Percentiles rank a stretch among this genome's conserved stretches.
These are phyloP conservation scores for Phytophthora macrochlamydospora DNA, from an alignment of 352 stramenopile genomes.

Conservation along the genomic window DNA sequence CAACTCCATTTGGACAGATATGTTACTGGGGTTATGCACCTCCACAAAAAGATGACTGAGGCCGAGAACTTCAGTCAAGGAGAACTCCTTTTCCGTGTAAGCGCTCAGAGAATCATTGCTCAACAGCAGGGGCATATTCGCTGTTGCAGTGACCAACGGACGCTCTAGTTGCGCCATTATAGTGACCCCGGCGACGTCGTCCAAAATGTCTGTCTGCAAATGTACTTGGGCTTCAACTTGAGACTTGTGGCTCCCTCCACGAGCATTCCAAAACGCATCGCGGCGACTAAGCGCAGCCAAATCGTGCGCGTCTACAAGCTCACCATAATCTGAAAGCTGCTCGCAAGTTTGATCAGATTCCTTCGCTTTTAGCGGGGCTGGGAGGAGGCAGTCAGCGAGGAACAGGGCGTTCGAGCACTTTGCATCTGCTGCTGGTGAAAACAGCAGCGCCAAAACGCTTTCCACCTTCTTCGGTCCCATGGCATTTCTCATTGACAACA, in stretches of 20 bases:
- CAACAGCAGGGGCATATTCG: not conserved
- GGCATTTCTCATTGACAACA: slow-evolving; percentile 25
- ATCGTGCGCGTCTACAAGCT: slow-evolving; percentile 37
- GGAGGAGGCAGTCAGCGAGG: slow-evolving; percentile 46
- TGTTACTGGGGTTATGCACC: slow-evolving; percentile 58
- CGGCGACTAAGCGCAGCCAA: slow-evolving; percentile 40
- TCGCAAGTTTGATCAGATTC: slow-evolving; percentile 21
- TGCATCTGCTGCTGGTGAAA: slow-evolving; percentile 37
- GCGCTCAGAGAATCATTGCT: slow-evolving; percentile 2
- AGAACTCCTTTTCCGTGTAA: slow-evolving; percentile 29
- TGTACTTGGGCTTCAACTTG: slow-evolving; percentile 28
- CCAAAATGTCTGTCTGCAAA: slow-evolving; percentile 45
- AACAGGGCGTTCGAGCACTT: slow-evolving; percentile 34
- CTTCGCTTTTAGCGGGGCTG: slow-evolving; percentile 4
- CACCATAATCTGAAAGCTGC: slow-evolving; percentile 44
- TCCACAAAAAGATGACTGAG: slow-evolving; percentile 29
- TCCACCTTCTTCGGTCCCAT: slow-evolving; percentile 25
- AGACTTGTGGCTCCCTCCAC: slow-evolving; percentile 3
- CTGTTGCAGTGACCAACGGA: slow-evolving; percentile 28
- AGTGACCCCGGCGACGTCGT: slow-evolving; percentile 32
- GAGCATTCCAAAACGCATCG: slow-evolving; percentile 33
- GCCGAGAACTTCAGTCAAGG: slow-evolving; percentile 46
- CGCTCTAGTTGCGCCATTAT: slow-evolving; percentile 41
- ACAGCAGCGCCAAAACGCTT: slow-evolving; percentile 33
- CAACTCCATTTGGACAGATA: slow-evolving; percentile 55